Evolutionary conservation across 495 filamentous ascomycete species (phyloP).

Genomic region (Penicillium angulare): DNA sequence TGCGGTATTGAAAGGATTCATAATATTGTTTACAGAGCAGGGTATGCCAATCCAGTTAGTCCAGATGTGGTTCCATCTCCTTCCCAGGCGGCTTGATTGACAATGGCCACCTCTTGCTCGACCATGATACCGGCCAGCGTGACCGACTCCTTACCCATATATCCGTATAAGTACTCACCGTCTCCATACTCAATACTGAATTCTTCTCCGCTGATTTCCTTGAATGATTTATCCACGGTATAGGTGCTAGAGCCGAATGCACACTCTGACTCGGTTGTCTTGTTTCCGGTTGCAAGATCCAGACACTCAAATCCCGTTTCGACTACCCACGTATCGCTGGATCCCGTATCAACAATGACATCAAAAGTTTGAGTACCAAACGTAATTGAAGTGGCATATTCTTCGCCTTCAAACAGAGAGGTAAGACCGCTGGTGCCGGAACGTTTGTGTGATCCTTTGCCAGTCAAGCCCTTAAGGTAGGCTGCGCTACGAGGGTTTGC

Average conservation of each 20-base stretch:
- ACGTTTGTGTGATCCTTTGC: background rate
- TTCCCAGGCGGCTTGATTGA: conserved; percentile 43
- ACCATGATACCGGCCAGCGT: conserved; percentile 53
- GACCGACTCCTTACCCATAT: conserved; percentile 53
- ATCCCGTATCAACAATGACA: conserved; percentile 58
- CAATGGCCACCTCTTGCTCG: conserved; percentile 51
- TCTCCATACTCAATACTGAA: conserved; percentile 61
- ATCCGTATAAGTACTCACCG: conserved; percentile 48
- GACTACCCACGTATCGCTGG: conserved; percentile 59
- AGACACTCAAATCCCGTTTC: conserved; percentile 48
- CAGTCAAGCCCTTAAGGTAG: background rate
- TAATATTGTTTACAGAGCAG: conserved; percentile 28
- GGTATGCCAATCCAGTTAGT: conserved; percentile 58
- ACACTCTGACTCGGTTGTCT: conserved; percentile 36
- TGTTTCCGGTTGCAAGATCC: conserved; percentile 20
- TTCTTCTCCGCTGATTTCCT: conserved; percentile 41
- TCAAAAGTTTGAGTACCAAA: conserved; percentile 31
- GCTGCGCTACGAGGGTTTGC: conserved; percentile 3
- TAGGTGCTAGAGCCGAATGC: conserved; percentile 50
- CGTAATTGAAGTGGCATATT: conserved; percentile 11
- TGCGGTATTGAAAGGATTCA: too few relatives aligned
- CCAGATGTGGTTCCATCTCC: conserved; percentile 47
- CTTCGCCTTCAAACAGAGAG: background rate
- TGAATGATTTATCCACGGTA: conserved; percentile 32
- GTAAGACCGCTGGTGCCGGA: background rate